Conservation (phyloP, 345 rosid species). For the Arabidopsis thaliana region DNA sequence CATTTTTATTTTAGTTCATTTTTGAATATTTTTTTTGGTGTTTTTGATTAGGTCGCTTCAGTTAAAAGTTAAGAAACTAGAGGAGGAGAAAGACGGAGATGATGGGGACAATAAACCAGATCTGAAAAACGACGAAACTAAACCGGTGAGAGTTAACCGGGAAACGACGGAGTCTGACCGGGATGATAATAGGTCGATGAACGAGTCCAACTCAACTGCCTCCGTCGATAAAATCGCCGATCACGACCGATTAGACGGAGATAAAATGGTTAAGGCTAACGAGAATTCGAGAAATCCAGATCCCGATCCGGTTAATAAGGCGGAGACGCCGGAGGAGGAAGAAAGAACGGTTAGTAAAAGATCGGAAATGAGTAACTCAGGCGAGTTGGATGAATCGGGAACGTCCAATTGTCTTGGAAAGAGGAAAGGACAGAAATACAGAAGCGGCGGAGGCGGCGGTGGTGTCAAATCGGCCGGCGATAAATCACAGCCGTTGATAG, state of each 20-base stretch:
- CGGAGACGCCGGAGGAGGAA: slow-evolving; percentile 26
- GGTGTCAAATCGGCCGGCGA: slow-evolving; percentile 31
- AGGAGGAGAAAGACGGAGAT: slow-evolving; percentile 38
- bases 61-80: slow-evolving; percentile 46
- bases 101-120: slow-evolving; percentile 41
- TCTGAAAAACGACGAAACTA: slow-evolving; percentile 38
- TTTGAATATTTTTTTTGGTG: neutral
- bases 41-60: slow-evolving; percentile 51
- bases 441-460: slow-evolving; percentile 45
- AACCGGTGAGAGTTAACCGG: slow-evolving; percentile 31
- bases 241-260: slow-evolving; percentile 23
- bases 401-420: slow-evolving; percentile 62
- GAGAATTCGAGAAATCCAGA: slow-evolving; percentile 39
- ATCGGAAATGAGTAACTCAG: slow-evolving; percentile 45
- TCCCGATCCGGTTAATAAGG: slow-evolving; percentile 49
- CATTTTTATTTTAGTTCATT: neutral
- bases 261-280: slow-evolving; percentile 31
- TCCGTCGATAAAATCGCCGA: slow-evolving; percentile 47
- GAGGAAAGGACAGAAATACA: slow-evolving; percentile 38
- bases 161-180: slow-evolving; percentile 54
- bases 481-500: slow-evolving; percentile 63
- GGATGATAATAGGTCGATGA: slow-evolving; percentile 68
- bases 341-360: slow-evolving; percentile 37
- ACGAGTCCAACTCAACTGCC: slow-evolving; percentile 79
- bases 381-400: slow-evolving; percentile 54